Conservation (phyloP, 805 yeast species). For the Candida xyloterini region DNA sequence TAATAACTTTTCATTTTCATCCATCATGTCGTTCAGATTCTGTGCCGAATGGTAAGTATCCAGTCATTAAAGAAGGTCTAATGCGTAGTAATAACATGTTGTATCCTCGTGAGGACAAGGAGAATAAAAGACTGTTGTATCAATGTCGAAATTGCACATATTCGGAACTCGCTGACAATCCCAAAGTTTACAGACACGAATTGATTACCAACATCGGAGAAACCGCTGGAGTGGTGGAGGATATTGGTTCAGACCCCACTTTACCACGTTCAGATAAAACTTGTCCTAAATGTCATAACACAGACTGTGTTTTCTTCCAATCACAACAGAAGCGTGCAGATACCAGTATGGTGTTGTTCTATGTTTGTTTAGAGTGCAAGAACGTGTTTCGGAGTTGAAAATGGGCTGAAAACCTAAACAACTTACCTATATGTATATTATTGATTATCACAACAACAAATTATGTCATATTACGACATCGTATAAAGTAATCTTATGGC, state of each 20-base stretch:
- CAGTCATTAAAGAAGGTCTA: conserved; percentile 27
- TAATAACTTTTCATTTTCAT: conserved; percentile 3
- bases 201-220: conserved; percentile 88
- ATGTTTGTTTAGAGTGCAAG: conserved; percentile 86
- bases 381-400: conserved; percentile 56
- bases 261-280: conserved; percentile 92
- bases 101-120: conserved; percentile 94
- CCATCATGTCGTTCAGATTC: conserved; percentile 73
- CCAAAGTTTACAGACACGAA: conserved; percentile 90
- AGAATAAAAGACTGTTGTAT: conserved; percentile 68
- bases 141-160: conserved; percentile 95
- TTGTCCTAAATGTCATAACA: conserved; percentile 84
- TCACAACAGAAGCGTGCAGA: conserved; percentile 93
- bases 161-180: conserved; percentile 84
- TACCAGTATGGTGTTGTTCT: conserved; percentile 91
- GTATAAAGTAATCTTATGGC: background rate
- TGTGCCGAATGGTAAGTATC: conserved; percentile 66
- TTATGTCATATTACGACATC: background rate
- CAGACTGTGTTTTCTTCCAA: conserved; percentile 95
- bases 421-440: conserved; percentile 1
- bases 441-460: background rate
- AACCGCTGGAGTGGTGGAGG: conserved; percentile 96
- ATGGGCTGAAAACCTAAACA: too few relatives aligned
- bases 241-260: conserved; percentile 95
- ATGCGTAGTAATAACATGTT: conserved; percentile 82